A percentile compares a stretch with the other conserved stretches of the same genome.
Conservation (phyloP, 2,329 filamentous ascomycete species). For the Colletotrichum sp. region DNA sequence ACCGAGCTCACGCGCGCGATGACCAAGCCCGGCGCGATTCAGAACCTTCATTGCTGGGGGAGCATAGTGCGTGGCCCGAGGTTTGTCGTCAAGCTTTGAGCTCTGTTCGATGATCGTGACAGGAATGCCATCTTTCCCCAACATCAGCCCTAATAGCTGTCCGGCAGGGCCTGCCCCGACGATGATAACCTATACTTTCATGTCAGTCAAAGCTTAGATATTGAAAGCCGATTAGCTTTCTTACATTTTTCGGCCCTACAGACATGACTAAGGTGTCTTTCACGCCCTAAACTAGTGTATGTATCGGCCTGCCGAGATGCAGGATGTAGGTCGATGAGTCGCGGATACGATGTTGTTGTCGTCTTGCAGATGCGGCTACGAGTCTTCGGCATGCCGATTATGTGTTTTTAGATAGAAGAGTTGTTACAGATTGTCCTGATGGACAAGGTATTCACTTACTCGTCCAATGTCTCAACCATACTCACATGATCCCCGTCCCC, state of each 20-base stretch:
- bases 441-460: background rate
- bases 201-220: background rate
- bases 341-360: background rate
- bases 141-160: constrained; percentile 34
- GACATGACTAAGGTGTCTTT: background rate
- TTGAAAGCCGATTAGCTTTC: background rate
- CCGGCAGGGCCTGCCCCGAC: constrained; percentile 55
- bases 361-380: background rate
- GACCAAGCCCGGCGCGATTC: constrained; percentile 59
- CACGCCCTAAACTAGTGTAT: background rate
- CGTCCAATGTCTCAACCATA: background rate
- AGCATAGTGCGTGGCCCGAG: constrained; percentile 66
- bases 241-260: background rate
- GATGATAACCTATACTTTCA: constrained; percentile 32
- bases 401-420: background rate
- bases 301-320: background rate
- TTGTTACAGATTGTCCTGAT: background rate
- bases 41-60: constrained; percentile 62
- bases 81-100: constrained; percentile 58
- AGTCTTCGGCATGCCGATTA: background rate
- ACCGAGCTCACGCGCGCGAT: constrained; percentile 39
- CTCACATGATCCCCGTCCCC: background rate
- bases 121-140: constrained; percentile 52
- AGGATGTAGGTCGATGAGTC: background rate
- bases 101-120: constrained; percentile 61